phyloP scores from a whole-genome alignment of 2,329 filamentous ascomycete genomes.

The Purpureocillium takamizusanense region DNA sequence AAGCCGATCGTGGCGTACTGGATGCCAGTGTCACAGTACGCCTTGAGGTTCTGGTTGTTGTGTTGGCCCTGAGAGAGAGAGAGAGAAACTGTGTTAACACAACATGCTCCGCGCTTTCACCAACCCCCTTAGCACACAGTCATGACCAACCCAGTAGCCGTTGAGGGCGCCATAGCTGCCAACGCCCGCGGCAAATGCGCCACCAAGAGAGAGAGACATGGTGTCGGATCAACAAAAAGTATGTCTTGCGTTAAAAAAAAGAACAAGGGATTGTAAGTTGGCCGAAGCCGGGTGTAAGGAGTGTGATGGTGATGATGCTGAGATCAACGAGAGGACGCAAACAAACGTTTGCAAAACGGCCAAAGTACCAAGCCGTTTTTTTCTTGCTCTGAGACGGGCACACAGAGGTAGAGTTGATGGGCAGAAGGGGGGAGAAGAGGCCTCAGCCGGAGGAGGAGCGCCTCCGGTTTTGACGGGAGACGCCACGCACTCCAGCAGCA shows the following conservation, averaged over 20 bases:
- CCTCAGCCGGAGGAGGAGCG: conserved; percentile 1
- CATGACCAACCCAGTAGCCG: conserved; percentile 28
- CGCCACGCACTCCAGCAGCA: conserved; percentile 6
- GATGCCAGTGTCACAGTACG: conserved; percentile 26
- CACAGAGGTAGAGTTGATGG: conserved; percentile 12
- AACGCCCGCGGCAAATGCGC: conserved; percentile 5
- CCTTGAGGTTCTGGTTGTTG: conserved; percentile 18
- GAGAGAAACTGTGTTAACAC: too few relatives aligned
- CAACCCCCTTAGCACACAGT: too few relatives aligned
- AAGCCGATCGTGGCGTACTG: conserved; percentile 29
- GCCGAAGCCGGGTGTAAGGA: neutral
- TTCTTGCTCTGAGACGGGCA: conserved; percentile 16
- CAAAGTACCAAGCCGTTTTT: conserved; percentile 17
- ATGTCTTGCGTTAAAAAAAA: conserved; percentile 7
- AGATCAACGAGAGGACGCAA: conserved; percentile 31
- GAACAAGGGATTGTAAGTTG: conserved; percentile 17
- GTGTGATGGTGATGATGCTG: conserved; percentile 9
- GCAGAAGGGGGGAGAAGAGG: conserved; percentile 3
- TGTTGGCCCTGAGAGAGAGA: conserved; percentile 23
- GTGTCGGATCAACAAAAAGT: conserved; percentile 6
- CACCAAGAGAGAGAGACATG: conserved; percentile 13
- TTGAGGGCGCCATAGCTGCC: conserved; percentile 23
- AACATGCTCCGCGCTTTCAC: too few relatives aligned
- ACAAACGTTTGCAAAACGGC: conserved; percentile 24
- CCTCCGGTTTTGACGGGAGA: conserved; percentile 6